Conservation (phyloP, 164 flowering plant genomes). For the Annona squamosa region DNA sequence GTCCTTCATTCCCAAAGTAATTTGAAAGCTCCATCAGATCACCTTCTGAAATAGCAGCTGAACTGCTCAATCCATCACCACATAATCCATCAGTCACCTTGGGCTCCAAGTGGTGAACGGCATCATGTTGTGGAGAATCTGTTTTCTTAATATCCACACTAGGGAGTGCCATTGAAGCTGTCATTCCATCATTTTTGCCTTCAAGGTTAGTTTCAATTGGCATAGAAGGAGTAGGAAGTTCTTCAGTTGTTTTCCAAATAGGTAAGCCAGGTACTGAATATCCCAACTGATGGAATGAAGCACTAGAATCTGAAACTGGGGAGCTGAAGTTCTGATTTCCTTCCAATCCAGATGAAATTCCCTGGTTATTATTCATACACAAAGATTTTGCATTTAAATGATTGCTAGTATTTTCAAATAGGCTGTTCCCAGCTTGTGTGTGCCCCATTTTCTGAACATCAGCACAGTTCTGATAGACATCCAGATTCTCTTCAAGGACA, state of each 20-base stretch:
- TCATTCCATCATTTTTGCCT: conserved; percentile 15
- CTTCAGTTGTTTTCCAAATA: conserved; percentile 40
- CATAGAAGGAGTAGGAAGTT: conserved; percentile 30
- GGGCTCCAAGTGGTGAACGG: conserved; percentile 20
- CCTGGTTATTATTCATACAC: conserved; percentile 14
- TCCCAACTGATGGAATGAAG: conserved; percentile 37
- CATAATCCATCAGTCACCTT: conserved; percentile 18
- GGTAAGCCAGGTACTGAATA: conserved; percentile 41
- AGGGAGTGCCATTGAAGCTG: conserved; percentile 18
- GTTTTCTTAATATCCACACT: conserved; percentile 23
- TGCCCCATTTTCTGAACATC: conserved; percentile 25
- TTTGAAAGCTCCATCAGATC: conserved; percentile 33
- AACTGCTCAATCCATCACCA: conserved; percentile 22
- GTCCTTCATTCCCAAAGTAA: conserved; percentile 43
- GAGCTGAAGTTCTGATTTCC: conserved; percentile 30
- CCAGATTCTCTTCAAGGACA: conserved; percentile 24
- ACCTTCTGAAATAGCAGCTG: conserved; percentile 29
- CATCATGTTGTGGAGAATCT: conserved; percentile 23
- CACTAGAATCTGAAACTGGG: conserved; percentile 36
- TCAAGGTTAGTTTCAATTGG: conserved; percentile 24
- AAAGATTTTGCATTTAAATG: conserved; percentile 20
- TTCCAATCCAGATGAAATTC: conserved; percentile 29
- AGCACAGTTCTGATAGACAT: conserved; percentile 16
- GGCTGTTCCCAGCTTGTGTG: conserved; percentile 18
- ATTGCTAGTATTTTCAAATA: conserved; percentile 22